Evolutionary conservation across 2,329 filamentous ascomycete species (phyloP), one percentile per base, ranked within the genome.

Genomic region (Alternaria incomplexa): DNA sequence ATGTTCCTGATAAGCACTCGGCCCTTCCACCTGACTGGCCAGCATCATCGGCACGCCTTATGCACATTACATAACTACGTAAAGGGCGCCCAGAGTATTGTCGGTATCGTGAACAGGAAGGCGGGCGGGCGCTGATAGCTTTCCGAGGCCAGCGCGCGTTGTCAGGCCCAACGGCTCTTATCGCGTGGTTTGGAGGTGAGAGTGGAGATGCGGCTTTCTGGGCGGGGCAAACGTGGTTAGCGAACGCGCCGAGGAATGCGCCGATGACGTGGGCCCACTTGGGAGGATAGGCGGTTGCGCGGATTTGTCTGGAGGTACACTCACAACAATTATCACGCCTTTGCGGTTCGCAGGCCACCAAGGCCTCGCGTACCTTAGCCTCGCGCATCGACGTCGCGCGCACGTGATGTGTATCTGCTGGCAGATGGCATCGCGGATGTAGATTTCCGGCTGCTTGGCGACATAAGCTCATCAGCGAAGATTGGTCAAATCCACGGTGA

Each of bases 1-100:
- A 36, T 36, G 13, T n/a, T 36, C 32, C 25, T 51, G 59, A 62
- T 62, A 62, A 53, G 59, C 40, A 43, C 28, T 53, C 17, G 40
- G 20, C 17, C 15, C 32, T 53, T 57, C 23, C 5, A 3, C 32
- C n/a, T 62, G 13, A 62, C 30, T 62, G 54, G 59, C 11, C 28
- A 25, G 54, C 7, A 15, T 46, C 26, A 11, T 5, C 15, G 13
- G 22, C 10, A 51, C 26, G 26, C 26, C 45, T 13, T 22, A 23
- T 3, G n/a, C 11, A 3, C 11, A 10, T 28, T 47, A 3, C 26
- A 4, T 43, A 32, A 10, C 13, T 62, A 62, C 59, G 54, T 62
- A 62, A 58, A 53, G 4, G 28, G 47, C 40, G 47, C 32, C 15
- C n/a, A n/a, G n/a, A n/a, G n/a, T n/a, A n/a, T n/a, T n/a, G n/a